Evolutionary conservation across 495 filamentous ascomycete species (phyloP), one percentile per base, ranked within the genome.

Genomic region (Sordaria brevicollis): DNA sequence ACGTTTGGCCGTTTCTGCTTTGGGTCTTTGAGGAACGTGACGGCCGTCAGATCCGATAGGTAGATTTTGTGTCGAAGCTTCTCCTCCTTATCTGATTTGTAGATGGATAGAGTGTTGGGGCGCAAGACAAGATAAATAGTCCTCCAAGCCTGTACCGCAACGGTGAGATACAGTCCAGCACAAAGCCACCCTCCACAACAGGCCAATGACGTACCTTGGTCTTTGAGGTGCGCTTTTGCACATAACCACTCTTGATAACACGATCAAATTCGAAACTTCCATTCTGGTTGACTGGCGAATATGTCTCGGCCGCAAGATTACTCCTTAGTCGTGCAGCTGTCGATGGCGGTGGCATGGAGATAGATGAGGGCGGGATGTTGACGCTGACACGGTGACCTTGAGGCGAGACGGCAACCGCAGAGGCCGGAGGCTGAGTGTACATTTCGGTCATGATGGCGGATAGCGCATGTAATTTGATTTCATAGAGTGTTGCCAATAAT

Each of bases 181-280:
- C 49, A 7, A 62, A 31, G 17, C 49, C 10, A 57, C 15, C 15
- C 69, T 33, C 68, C 71, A 67, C 34, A 35, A 68, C 41, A 37
- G 29, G 68, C 35, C 43, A 68, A n/a, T 29, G 35, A 73, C 81
- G 69, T 79, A 96, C 95, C 89, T 97, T 97, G 67, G 94, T 97
- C 82, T 95, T 96, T 67, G 92, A 89, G 13, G 93, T 94, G 37
- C 94, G 88, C 79, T 96, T 97, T 73, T 88, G 85, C 41, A 97
- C 89, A 74, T 88, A 90, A 25, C 94, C 94, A 65, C 89, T 88
- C 80, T 97, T 97, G 75, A 98, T 81, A 43, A 97, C 92, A 17
- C 93, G 89, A 77, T 99, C 95, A 75, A 96, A 95, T 74, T 93
- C 93, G 78, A 96, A 99, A 76, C 92, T 93, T 38, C 95, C 95